Evolutionary conservation across 2,329 filamentous ascomycete species (phyloP).

Genomic region (Alternaria sp.): DNA sequence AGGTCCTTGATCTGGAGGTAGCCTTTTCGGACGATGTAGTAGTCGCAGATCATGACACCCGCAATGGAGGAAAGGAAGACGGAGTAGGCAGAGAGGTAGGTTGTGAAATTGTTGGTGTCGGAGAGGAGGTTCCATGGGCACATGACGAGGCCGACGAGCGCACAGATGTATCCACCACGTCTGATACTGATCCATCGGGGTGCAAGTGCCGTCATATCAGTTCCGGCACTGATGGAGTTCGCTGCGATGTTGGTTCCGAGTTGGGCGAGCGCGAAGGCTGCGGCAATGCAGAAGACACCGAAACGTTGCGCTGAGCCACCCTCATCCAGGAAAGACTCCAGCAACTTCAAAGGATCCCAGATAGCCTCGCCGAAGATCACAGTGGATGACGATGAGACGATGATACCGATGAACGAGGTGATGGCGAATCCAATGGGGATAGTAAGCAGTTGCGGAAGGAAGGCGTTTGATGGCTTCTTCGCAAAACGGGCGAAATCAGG

Average conservation of each 20-base stretch:
- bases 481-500: conserved; percentile 89
- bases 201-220: conserved; percentile 79
- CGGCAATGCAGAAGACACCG: conserved; percentile 62
- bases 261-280: conserved; percentile 69
- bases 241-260: conserved; percentile 87
- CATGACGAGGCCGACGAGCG: conserved; percentile 79
- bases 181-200: conserved; percentile 85
- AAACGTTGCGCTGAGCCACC: conserved; percentile 50
- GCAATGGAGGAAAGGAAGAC: conserved; percentile 94
- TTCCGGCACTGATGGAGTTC: conserved; percentile 83
- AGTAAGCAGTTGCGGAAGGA: conserved; percentile 76
- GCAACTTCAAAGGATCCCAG: conserved; percentile 52
- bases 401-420: conserved; percentile 78
- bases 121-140: conserved; percentile 84
- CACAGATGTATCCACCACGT: conserved; percentile 85
- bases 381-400: conserved; percentile 55
- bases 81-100: conserved; percentile 88
- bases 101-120: conserved; percentile 81
- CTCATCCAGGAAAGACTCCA: conserved; percentile 52
- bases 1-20: conserved; percentile 80
- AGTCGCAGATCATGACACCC: conserved; percentile 88
- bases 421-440: conserved; percentile 61
- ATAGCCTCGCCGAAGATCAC: conserved; percentile 52
- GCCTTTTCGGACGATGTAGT: conserved; percentile 83
- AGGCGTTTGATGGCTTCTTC: conserved; percentile 72